These are phyloP conservation scores for Lizonia empirigonia DNA, from an alignment of 2,329 filamentous ascomycete genomes.

Conservation along the genomic window DNA sequence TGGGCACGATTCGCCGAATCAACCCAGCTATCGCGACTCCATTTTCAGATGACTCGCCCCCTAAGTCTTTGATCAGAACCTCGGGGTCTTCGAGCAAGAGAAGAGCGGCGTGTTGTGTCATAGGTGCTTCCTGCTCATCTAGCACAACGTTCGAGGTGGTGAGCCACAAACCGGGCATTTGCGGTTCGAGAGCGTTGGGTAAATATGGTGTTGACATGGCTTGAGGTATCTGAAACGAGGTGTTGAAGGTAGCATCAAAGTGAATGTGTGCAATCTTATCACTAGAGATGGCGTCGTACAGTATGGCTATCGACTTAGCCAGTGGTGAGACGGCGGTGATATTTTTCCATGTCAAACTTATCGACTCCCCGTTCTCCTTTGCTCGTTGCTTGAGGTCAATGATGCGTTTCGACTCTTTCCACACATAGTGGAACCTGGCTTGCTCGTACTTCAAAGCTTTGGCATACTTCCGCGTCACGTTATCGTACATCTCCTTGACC, in stretches of 20 bases:
- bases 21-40: conserved; percentile 78
- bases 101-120: conserved; percentile 86
- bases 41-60: conserved; percentile 74
- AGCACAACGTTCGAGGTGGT: conserved; percentile 82
- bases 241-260: conserved; percentile 67
- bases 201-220: conserved; percentile 73
- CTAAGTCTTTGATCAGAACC: conserved; percentile 72
- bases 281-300: conserved; percentile 79
- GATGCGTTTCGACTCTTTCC: conserved; percentile 86
- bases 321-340: conserved; percentile 76
- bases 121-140: conserved; percentile 69
- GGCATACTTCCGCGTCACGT: conserved; percentile 89
- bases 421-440: conserved; percentile 86
- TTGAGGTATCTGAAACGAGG: conserved; percentile 67
- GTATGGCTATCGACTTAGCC: conserved; percentile 79
- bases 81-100: conserved; percentile 84
- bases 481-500: conserved; percentile 81
- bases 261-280: conserved; percentile 86
- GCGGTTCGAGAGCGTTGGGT: conserved; percentile 69
- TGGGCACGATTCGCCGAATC: conserved; percentile 63
- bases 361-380: conserved; percentile 68
- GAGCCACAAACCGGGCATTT: conserved; percentile 79
- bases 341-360: conserved; percentile 71
- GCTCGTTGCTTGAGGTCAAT: conserved; percentile 80
- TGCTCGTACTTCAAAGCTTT: conserved; percentile 94